These are phyloP conservation scores for Pseudocercospora vitis DNA, from an alignment of 2,329 filamentous ascomycete species.

Conservation along the genomic window DNA sequence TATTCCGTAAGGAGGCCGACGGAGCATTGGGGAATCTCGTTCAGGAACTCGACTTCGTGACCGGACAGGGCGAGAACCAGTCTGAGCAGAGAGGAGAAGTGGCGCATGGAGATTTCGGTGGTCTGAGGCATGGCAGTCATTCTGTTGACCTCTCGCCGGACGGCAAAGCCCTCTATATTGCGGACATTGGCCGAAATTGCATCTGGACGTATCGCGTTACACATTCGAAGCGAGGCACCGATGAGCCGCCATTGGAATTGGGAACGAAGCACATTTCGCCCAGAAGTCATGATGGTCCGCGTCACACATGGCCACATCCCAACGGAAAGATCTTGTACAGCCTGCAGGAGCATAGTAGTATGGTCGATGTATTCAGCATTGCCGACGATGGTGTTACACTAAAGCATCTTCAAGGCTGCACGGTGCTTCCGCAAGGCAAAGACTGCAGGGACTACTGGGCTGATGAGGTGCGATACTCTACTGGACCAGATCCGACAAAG, in stretches of 20 bases:
- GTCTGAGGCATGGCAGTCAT: slow-evolving; percentile 38
- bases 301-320: slow-evolving; percentile 40
- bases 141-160: slow-evolving; percentile 36
- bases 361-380: slow-evolving; percentile 38
- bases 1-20: slow-evolving; percentile 33
- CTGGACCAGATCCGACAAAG: slow-evolving; percentile 26
- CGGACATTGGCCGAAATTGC: slow-evolving; percentile 40
- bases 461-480: slow-evolving; percentile 39
- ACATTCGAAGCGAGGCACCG: slow-evolving; percentile 20
- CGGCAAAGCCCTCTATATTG: slow-evolving; percentile 35
- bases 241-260: slow-evolving; percentile 29
- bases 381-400: slow-evolving; percentile 33
- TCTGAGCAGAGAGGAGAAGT: slow-evolving; percentile 32
- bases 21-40: slow-evolving; percentile 35
- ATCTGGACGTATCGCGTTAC: slow-evolving; percentile 38
- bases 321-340: slow-evolving; percentile 37
- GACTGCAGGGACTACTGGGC: slow-evolving; percentile 39
- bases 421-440: slow-evolving; percentile 36
- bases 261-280: slow-evolving; percentile 35
- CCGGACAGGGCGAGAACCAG: slow-evolving; percentile 31
- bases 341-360: slow-evolving; percentile 41
- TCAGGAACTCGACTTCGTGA: slow-evolving; percentile 37
- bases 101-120: slow-evolving; percentile 39
- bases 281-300: slow-evolving; percentile 36
- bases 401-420: slow-evolving; percentile 32